A percentile compares a stretch with the other conserved stretches of the same genome.
These are phyloP conservation scores for Trichoderma asperelloides DNA, from an alignment of 495 filamentous ascomycete species.

Conservation along the genomic window DNA sequence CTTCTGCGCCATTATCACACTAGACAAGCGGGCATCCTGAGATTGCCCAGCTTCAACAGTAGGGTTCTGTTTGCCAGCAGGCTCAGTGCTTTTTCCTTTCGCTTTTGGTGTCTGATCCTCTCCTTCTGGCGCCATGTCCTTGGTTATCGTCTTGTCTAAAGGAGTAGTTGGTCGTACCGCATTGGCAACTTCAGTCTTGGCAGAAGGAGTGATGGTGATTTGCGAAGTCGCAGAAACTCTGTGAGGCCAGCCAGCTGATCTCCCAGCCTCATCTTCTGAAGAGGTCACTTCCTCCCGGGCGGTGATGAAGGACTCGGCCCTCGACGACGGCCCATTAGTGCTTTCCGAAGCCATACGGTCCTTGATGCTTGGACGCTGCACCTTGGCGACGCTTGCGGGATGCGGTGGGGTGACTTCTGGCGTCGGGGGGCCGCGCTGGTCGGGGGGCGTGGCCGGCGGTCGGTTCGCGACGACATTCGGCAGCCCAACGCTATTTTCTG, in stretches of 20 bases:
- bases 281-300: constrained; percentile 54
- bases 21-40: not conserved
- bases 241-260: not conserved
- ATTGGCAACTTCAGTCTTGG: not conserved
- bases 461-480: constrained; percentile 20
- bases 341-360: constrained; percentile 39
- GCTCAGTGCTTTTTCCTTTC: not conserved
- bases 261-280: constrained; percentile 45
- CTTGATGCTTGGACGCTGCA: constrained; percentile 28
- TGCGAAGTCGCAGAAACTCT: not conserved
- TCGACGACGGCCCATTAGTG: constrained; percentile 47
- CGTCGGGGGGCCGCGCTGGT: constrained; percentile 58
- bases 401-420: constrained; percentile 66
- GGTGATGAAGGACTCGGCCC: constrained; percentile 65
- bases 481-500: constrained; percentile 26
- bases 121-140: not conserved
- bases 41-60: not conserved
- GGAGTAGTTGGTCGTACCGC: not conserved
- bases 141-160: not conserved
- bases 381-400: constrained; percentile 24
- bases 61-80: not conserved
- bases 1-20: not conserved
- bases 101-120: not conserved
- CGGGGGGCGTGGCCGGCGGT: constrained; percentile 47
- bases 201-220: not conserved